These are phyloP conservation scores for Alnus glutinosa DNA, from an alignment of 306 rosid species.

Conservation along the genomic window DNA sequence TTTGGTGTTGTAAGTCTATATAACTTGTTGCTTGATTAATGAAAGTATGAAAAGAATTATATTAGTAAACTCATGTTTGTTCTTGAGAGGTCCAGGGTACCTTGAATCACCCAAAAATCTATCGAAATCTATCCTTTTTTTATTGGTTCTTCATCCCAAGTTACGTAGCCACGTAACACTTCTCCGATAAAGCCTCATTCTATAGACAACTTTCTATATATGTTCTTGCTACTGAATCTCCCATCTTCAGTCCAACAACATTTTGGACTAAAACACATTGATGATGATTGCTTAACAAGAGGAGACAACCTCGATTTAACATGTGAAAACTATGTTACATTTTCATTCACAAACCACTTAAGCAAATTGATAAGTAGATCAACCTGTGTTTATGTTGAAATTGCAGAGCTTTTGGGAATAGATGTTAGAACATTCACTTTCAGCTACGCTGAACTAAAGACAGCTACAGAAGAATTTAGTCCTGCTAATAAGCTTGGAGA, in stretches of 20 bases:
- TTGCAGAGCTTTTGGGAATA: slow-evolving; percentile 65
- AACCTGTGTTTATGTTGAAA: slow-evolving; percentile 24
- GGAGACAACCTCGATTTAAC: not conserved
- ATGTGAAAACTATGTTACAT: not conserved
- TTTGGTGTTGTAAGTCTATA: too few species aligned
- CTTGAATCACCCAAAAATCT: too few species aligned
- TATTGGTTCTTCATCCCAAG: too few species aligned
- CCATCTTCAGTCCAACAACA: not conserved
- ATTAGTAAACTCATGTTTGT: too few species aligned
- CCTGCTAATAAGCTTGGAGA: slow-evolving; percentile 67
- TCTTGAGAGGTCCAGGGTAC: too few species aligned
- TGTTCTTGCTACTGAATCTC: not conserved
- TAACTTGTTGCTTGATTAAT: too few species aligned
- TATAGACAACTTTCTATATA: not conserved
- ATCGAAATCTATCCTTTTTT: too few species aligned
- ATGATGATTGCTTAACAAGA: not conserved
- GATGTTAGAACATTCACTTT: slow-evolving; percentile 68
- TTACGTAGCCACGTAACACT: too few species aligned
- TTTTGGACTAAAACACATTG: not conserved
- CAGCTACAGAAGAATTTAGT: slow-evolving; percentile 67
- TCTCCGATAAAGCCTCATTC: not conserved
- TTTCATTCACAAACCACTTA: not conserved
- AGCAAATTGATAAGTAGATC: not conserved
- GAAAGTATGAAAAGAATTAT: too few species aligned
- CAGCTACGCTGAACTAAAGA: slow-evolving; percentile 55